Base-by-base conservation (phyloP, 495 filamentous ascomycete genomes). In the Penicillium robsamsonii region DNA sequence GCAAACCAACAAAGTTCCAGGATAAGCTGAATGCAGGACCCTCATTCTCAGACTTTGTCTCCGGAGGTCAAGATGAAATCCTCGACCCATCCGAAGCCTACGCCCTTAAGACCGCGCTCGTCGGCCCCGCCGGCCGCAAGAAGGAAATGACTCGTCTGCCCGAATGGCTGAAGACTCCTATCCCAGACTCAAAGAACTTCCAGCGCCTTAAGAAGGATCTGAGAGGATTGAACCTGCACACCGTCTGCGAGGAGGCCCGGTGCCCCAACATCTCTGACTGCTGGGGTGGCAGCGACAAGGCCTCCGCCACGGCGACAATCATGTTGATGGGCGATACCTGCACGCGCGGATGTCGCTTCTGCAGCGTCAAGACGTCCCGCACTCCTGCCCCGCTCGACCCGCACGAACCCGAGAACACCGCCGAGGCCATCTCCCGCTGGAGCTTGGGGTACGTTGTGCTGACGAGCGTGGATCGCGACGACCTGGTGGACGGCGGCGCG, bases 261-360 rank as follows among this genome's bases (percentile, higher is more conserved):
- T 98, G 94, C 70, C 94, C 94, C 41, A 98, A 98, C 70, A 97
- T 98, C 49, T 90, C 87, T 58, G 91, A 96, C 70, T 98, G 94
- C 79, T 98, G 94, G 94, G 94, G 94, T 53, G 94, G 94, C 33
- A 81, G 75, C 62, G 84, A 88, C 71, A 96, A 96, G 75, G 82
- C 85, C 46, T 86, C 90, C 22, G 95, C 95, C 2, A 98, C 94
- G 25, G 94, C 95, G 0, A 98, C 94, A 9, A 97, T 98, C 75
- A 97, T 98, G 95, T 79, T 97, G 7, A 97, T 97, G 93, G 94
- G 94, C 59, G 94, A 98, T 66, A 97, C 94, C 7, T 98, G 94
- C 74, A 98, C 94, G 9, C 86, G 94, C 27, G 94, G 94, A 20
- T 98, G 94, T 72, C 85, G 95, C 41, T 98, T 98, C 80, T 98